phyloP scores from a whole-genome alignment of 1,284 basidiomycete species.

The Apiotrichum brassicae region DNA sequence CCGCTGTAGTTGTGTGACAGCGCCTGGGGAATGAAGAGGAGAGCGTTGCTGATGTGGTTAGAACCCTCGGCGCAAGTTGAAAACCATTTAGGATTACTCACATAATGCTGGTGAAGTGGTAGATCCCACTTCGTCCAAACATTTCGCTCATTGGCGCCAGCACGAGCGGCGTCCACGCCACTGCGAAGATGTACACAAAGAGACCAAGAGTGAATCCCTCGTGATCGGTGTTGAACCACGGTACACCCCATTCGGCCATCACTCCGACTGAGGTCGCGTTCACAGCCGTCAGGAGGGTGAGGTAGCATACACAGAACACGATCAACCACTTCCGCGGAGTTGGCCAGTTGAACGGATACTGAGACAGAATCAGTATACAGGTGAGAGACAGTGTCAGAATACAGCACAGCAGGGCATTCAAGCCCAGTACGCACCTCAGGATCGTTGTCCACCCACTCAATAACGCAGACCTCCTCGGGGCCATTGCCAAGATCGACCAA shows the following conservation, averaged over 20 bases:
- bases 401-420: too few species aligned
- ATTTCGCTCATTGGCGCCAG: conserved; percentile 41
- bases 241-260: conserved; percentile 25
- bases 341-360: conserved; percentile 41
- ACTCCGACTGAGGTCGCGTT: conserved; percentile 23
- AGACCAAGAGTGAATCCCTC: conserved; percentile 19
- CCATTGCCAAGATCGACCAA: conserved; percentile 12
- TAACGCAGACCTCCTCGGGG: conserved; percentile 29
- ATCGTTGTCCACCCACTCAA: conserved; percentile 35
- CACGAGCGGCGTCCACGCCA: conserved; percentile 34
- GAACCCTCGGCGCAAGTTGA: too few species aligned
- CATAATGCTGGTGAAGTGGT: conserved; percentile 26
- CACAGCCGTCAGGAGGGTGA: conserved; percentile 23
- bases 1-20: conserved; percentile 32
- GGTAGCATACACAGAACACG: conserved; percentile 19
- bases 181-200: conserved; percentile 27
- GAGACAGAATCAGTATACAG: too few species aligned
- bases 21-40: conserved; percentile 42
- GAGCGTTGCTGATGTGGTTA: background rate
- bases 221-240: conserved; percentile 23
- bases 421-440: conserved; percentile 30
- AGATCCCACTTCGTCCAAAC: conserved; percentile 35
- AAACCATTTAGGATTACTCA: too few species aligned
- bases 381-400: too few species aligned
- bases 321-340: conserved; percentile 23